Evolutionary conservation across 228 moss, liverwort and hornwort genomes (phyloP), one percentile per base, ranked within the genome.

Genomic region (Sphagnum magellanicum): DNA sequence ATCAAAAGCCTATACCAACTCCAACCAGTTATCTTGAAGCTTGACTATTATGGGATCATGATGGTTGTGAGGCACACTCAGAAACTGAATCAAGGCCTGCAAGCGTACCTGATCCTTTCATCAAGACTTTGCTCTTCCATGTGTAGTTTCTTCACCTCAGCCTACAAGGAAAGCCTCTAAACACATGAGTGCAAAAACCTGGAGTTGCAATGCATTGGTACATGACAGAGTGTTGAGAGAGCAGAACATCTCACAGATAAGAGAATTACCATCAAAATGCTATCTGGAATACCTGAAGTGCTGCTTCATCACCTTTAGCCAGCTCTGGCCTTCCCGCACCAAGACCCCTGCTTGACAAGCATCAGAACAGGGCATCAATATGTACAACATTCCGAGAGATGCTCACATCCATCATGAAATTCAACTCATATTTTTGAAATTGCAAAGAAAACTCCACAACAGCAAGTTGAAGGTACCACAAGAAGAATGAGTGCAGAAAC

Each of bases 281-380:
- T 32, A 32, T 70, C 32, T 32, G 32, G 32, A 32, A 32, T 70
- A 91, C 97, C 91, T 97, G 97, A 55, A 97, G 77, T 63, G 74
- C 74, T 5, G 81, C 79, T 8, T 82, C 74, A 63, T 93, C 90
- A 72, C 93, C 97, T 68, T 79, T 91, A 58, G 69, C 81, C 71
- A 90, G 93, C 58, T 85, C 82, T 15, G 83, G 81, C 67, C 90
- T 72, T 49, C 81, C 76, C 68, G 87, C 91, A 69, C 91, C 91
- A 64, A 84, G 77, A 50, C 97, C 91, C 78, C 97, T 97, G 72
- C 49, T 16, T 16, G 4, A 64, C 13, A 11, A 64, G 13, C 63
- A 64, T 11, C 12, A 64, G 17, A 55, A 55, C 55, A 55, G 55
- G 32, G 32, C 12, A 12, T 12, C 9, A 12, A 12, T 8, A 4